A percentile compares a stretch with the other conserved stretches of the same genome.
phyloP scores from a whole-genome alignment of 805 yeast species.

The Yarrowia porcina region DNA sequence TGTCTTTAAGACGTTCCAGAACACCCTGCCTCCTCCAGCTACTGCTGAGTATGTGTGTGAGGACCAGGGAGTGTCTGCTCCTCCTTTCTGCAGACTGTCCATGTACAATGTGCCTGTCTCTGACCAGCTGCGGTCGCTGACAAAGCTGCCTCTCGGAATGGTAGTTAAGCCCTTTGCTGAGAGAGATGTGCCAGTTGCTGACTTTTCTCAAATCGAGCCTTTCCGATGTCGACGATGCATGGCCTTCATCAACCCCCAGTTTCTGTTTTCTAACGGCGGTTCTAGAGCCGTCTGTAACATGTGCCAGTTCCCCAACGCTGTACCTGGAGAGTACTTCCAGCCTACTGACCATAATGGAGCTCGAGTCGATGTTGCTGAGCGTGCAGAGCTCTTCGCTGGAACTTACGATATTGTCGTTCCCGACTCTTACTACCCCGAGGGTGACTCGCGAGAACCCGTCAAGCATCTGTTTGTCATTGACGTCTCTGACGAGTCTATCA shows the following conservation, averaged over 20 bases:
- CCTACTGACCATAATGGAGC: slow-evolving; percentile 59
- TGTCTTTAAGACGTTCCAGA: slow-evolving; percentile 66
- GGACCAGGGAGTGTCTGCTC: slow-evolving; percentile 84
- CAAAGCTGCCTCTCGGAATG: slow-evolving; percentile 79
- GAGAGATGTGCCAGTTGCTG: slow-evolving; percentile 59
- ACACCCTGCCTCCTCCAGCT: slow-evolving; percentile 79
- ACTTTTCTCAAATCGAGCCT: slow-evolving; percentile 62
- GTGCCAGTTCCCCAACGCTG: slow-evolving; percentile 70
- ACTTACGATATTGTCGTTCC: slow-evolving; percentile 85
- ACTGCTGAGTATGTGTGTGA: slow-evolving; percentile 64
- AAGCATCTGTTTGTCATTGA: slow-evolving; percentile 75
- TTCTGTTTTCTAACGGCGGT: slow-evolving; percentile 59
- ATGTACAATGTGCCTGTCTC: slow-evolving; percentile 80
- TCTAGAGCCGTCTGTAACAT: slow-evolving; percentile 76
- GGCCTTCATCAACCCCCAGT: slow-evolving; percentile 81
- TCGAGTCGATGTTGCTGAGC: slow-evolving; percentile 57
- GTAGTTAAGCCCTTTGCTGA: slow-evolving; percentile 84
- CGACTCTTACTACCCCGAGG: slow-evolving; percentile 55
- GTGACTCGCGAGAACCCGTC: slow-evolving; percentile 46
- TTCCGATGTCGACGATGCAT: slow-evolving; percentile 91
- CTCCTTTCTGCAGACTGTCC: slow-evolving; percentile 71
- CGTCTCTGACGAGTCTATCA: slow-evolving; percentile 55
- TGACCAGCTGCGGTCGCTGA: slow-evolving; percentile 62
- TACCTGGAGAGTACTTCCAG: slow-evolving; percentile 64
- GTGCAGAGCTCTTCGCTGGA: slow-evolving; percentile 79